Percentiles rank a stretch among this genome's conserved stretches.
Evolutionary conservation across 768 basidiomycete genomes (phyloP).

Genomic region (Rhodosporidiobolus sp.): DNA sequence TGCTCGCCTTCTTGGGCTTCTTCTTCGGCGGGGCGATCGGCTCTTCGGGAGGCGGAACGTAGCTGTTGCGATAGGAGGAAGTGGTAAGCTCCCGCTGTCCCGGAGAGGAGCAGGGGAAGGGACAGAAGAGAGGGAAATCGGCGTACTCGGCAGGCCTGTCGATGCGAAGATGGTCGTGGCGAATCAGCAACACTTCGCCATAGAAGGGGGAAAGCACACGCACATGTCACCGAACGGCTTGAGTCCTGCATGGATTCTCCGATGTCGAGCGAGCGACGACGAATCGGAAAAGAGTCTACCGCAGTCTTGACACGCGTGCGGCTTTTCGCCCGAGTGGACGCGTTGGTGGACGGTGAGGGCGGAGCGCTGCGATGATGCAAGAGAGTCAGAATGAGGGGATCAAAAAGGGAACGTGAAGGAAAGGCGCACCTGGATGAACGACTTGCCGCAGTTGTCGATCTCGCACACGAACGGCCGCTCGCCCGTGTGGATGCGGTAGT

Average conservation of each 20-base stretch:
- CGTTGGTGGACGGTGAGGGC: slow-evolving; percentile 81
- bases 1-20: background rate
- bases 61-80: background rate
- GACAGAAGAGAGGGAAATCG: background rate
- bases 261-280: slow-evolving; percentile 81
- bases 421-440: slow-evolving; percentile 74
- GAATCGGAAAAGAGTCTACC: slow-evolving; percentile 84
- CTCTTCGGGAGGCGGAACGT: background rate
- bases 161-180: slow-evolving; percentile 52
- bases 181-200: slow-evolving; percentile 74
- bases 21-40: background rate
- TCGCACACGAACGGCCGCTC: slow-evolving; percentile 78
- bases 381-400: background rate
- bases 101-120: background rate
- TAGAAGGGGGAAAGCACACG: too few relatives aligned
- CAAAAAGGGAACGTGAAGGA: slow-evolving; percentile 15
- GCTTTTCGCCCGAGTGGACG: slow-evolving; percentile 87
- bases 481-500: slow-evolving; percentile 86
- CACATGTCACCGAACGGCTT: slow-evolving; percentile 81
- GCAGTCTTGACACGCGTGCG: slow-evolving; percentile 83
- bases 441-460: slow-evolving; percentile 72
- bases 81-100: background rate
- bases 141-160: background rate
- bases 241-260: slow-evolving; percentile 68
- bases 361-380: slow-evolving; percentile 61